Percentiles rank a stretch among this genome's conserved stretches.
phyloP scores from a whole-genome alignment of 1,139 yeast species.

The Magnusiomyces ingens region DNA sequence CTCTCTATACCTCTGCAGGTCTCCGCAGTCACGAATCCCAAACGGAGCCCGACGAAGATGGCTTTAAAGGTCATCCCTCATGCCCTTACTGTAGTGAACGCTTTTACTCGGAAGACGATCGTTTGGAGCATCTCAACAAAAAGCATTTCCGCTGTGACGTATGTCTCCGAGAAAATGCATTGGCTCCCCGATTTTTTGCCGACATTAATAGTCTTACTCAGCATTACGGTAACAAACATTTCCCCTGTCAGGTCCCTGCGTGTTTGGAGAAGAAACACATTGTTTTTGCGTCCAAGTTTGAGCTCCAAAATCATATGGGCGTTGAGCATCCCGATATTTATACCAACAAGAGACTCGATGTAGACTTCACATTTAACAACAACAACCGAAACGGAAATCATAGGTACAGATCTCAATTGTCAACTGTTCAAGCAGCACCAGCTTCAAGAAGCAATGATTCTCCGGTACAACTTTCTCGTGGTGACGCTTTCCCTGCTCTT shows the following conservation, averaged over 20 bases:
- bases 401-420: constrained; percentile 58
- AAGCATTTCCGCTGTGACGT: constrained; percentile 84
- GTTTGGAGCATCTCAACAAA: constrained; percentile 74
- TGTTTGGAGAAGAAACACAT: constrained; percentile 89
- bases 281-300: constrained; percentile 82
- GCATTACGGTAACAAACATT: constrained; percentile 72
- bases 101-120: constrained; percentile 86
- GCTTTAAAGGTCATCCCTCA: constrained; percentile 84
- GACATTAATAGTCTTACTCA: constrained; percentile 66
- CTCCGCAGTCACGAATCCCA: constrained; percentile 56
- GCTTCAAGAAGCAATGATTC: constrained; percentile 7
- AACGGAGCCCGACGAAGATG: constrained; percentile 55
- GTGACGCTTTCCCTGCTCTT: constrained; percentile 25
- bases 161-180: constrained; percentile 59
- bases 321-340: constrained; percentile 65
- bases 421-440: constrained; percentile 37
- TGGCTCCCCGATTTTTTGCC: constrained; percentile 68
- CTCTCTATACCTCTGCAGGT: constrained; percentile 53
- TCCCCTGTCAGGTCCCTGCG: constrained; percentile 67
- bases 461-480: neutral
- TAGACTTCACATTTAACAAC: constrained; percentile 20
- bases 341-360: constrained; percentile 28
- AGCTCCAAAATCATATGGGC: constrained; percentile 80
- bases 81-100: constrained; percentile 76
- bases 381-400: constrained; percentile 16